Percentiles rank a stretch among this genome's conserved stretches.
Evolutionary conservation across 495 filamentous ascomycete genomes (phyloP).

Genomic region (Ramalina intermedia): DNA sequence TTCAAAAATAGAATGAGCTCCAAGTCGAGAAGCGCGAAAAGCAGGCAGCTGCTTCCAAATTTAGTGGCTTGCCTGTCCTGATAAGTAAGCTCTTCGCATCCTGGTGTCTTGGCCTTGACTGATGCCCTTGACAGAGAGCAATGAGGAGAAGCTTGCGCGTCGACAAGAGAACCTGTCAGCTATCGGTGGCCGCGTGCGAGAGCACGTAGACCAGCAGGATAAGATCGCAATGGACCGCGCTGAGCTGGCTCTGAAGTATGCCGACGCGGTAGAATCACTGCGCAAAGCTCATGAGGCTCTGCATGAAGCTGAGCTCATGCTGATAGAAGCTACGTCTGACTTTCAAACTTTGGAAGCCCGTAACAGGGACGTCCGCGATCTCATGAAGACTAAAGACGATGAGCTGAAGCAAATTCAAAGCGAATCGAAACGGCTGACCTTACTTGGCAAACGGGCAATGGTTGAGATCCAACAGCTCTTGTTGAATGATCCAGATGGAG

Average conservation of each 20-base stretch:
- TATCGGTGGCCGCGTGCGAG: constrained; percentile 26
- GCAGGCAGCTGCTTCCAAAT: constrained; percentile 48
- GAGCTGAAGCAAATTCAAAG: constrained; percentile 26
- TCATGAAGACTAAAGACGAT: constrained; percentile 31
- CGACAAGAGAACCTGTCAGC: constrained; percentile 28
- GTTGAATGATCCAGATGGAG: constrained; percentile 23
- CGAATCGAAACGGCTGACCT: constrained; percentile 14
- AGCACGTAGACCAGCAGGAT: constrained; percentile 37
- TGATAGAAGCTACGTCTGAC: constrained; percentile 72
- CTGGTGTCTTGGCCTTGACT: background rate
- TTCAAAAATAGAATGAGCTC: constrained; percentile 24
- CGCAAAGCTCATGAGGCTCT: constrained; percentile 45
- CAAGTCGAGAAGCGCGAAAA: constrained; percentile 37
- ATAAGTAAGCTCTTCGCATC: constrained; percentile 37
- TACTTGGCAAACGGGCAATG: constrained; percentile 22
- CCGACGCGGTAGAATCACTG: constrained; percentile 43
- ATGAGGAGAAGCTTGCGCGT: constrained; percentile 34
- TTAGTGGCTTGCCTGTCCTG: constrained; percentile 50
- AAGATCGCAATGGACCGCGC: constrained; percentile 46
- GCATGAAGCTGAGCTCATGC: constrained; percentile 48
- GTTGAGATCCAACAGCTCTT: constrained; percentile 22
- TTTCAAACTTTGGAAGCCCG: constrained; percentile 45
- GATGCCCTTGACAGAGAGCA: constrained; percentile 25
- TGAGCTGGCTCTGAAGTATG: constrained; percentile 47
- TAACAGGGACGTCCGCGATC: constrained; percentile 41